Evolutionary conservation across 257 asterid genomes (phyloP), one percentile per base, ranked within the genome.

Genomic region (Buddleja alternifolia): DNA sequence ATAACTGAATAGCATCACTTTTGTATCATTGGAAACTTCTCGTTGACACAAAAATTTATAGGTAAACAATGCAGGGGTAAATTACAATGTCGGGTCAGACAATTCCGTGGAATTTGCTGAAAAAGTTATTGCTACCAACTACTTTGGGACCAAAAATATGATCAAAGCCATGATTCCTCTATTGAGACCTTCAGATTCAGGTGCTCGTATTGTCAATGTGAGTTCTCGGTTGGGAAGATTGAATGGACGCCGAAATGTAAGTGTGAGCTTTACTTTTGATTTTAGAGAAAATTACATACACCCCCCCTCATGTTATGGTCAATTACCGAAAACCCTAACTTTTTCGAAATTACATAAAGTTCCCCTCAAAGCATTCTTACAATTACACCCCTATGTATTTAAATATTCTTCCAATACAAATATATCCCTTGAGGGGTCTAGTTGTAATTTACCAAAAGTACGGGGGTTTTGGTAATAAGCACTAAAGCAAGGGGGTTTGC

Each of bases 21-120:
- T 36, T 1, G 14, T 54, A 11, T 56, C 32, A 20, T 51, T 8
- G 32, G n/a, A 14, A 10, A 1, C 36, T 57, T 37, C 42, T 8
- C 44, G 20, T 50, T 81, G 75, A 70, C 51, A 34, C 39, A 71
- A 60, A 73, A 48, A 51, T 45, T 47, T 78, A 37, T 68, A 94
- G 99, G 82, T 94, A 60, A 94, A 94, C 82, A 94, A 94, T 83
- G 99, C 99, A n/a, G 99, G 99, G 72, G 88, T 89, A 58, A 94
- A 91, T 78, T 89, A 62, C 90, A 91, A 91, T 74, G 61, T 81
- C 14, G 98, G 97, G 56, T 57, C 95, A 23, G 91, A 87, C 4
- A 94, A 90, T 75, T 80, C 88, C 0, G 91, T 90, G 70, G 96
- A 91, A 75, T 59, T 25, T 76, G 93, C 96, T 23, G 95, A 91